These are phyloP conservation scores for Triadica sebifera DNA, from an alignment of 345 rosid species.

Conservation along the genomic window DNA sequence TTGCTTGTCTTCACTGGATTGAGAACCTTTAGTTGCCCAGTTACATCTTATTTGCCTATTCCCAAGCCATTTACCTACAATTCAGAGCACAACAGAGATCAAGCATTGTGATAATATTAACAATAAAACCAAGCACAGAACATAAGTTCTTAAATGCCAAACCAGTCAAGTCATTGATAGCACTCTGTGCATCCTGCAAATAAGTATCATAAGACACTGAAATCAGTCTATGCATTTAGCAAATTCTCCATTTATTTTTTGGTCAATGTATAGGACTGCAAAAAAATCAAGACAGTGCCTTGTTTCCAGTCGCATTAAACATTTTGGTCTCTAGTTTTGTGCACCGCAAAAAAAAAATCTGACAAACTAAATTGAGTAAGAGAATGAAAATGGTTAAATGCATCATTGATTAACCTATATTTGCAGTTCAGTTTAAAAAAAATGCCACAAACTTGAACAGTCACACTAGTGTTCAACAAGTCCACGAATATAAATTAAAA, in stretches of 20 bases:
- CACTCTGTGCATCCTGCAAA: constrained; percentile 31
- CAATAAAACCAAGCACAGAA: constrained; percentile 3
- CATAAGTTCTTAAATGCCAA: not conserved
- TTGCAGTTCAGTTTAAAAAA: not conserved
- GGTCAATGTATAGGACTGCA: not conserved
- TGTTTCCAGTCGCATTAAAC: not conserved
- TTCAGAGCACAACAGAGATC: not conserved
- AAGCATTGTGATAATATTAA: not conserved
- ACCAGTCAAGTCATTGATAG: constrained; percentile 28
- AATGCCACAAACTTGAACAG: not conserved
- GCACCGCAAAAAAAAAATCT: not conserved
- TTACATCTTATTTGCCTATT: constrained; percentile 37
- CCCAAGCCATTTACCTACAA: constrained; percentile 33
- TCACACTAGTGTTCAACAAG: not conserved
- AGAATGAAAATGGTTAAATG: not conserved
- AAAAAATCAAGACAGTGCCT: not conserved
- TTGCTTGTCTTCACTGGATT: constrained; percentile 31
- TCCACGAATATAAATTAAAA: not conserved
- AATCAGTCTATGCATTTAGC: not conserved
- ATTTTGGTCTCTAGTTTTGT: not conserved
- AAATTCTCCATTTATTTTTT: not conserved
- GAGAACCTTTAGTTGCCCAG: constrained; percentile 33
- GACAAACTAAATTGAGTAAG: not conserved
- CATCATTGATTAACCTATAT: not conserved
- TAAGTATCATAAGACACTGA: constrained; percentile 1